These are phyloP conservation scores for Vitis hybrid DNA, from an alignment of 177 flowering plant species.

Conservation along the genomic window DNA sequence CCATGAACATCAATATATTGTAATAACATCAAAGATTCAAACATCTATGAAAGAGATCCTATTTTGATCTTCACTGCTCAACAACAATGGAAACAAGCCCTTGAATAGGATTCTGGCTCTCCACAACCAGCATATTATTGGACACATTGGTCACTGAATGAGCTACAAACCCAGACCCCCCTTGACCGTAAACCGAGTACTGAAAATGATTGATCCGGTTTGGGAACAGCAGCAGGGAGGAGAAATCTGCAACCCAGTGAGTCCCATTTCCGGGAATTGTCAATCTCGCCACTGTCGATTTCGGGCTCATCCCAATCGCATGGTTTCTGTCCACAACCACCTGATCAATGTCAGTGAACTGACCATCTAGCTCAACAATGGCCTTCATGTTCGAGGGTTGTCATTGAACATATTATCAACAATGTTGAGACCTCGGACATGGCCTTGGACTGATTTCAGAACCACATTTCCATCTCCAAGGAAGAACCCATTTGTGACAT, in stretches of 20 bases:
- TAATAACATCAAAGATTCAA: too few relatives aligned
- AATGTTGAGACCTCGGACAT: constrained; percentile 38
- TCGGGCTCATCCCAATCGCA: constrained; percentile 47
- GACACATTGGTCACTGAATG: constrained; percentile 40
- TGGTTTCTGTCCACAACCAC: constrained; percentile 47
- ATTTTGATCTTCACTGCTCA: constrained; percentile 32
- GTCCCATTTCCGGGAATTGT: constrained; percentile 36
- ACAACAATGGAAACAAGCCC: constrained; percentile 45
- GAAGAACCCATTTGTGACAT: constrained; percentile 42
- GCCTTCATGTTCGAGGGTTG: constrained; percentile 17
- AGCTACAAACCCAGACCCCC: constrained; percentile 11
- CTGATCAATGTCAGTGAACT: constrained; percentile 37
- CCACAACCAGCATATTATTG: constrained; percentile 44
- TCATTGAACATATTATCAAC: constrained; percentile 49
- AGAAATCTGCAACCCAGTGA: constrained; percentile 46
- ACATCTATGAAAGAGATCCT: too few relatives aligned
- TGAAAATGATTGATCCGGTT: constrained; percentile 40
- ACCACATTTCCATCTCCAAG: constrained; percentile 52
- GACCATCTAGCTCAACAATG: constrained; percentile 37
- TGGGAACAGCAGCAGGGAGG: constrained; percentile 41
- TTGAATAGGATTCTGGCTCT: constrained; percentile 32
- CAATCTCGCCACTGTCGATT: constrained; percentile 40
- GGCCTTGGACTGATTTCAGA: constrained; percentile 37
- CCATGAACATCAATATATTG: too few relatives aligned
- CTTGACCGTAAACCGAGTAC: constrained; percentile 33